Base-by-base conservation (phyloP, 2,329 filamentous ascomycete species). In the Ophiostoma piceae region DNA sequence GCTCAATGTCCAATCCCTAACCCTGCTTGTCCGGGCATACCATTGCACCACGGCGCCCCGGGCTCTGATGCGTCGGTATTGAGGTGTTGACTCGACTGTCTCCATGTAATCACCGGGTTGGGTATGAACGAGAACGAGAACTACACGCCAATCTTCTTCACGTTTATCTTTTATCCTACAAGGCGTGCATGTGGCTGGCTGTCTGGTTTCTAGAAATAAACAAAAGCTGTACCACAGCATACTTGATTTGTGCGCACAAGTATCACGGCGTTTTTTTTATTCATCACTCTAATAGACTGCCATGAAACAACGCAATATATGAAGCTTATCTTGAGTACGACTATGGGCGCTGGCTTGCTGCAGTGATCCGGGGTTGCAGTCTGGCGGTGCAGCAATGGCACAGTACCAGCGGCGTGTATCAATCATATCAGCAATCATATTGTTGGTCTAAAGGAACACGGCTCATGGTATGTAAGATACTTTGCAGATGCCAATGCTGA, bases 21-120 rank as follows among this genome's bases (percentile, higher is more conserved):
- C 14, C 57, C 57, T 62, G 57, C 12, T 62, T 62, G 57, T 19
- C 57, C 57, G 57, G 57, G 14, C 14, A 62, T 62, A 19, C 57
- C 35, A 8, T 14, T 32, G 8, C 51, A 19, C 43, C 54, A 60
- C 9, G 60, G 60, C 29, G 26, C 29, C 60, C 60, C 35, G 35
- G 35, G 57, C 14, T 41, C 39, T 41, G 39, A 41, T 2, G 32
- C 57, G 16, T 14, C 6, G 26, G 22, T 29, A 12, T 29, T 11
- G 8, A 3, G 19, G 3, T 43, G 12, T 43, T 11, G 35, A 35
- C 35, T 35, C 35, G 35, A 2, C 41, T n/a, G 16, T 12, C 12
- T 16, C 41, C 12, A 43, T 43, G 54, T 3, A 64, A 64, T 35
- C 57, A 12, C 57, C 29, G 26, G 26, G 57, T 64, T 35, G 57